Evolutionary conservation across 208 protist species (phyloP).

Genomic region (Acanthamoeba sp.): DNA sequence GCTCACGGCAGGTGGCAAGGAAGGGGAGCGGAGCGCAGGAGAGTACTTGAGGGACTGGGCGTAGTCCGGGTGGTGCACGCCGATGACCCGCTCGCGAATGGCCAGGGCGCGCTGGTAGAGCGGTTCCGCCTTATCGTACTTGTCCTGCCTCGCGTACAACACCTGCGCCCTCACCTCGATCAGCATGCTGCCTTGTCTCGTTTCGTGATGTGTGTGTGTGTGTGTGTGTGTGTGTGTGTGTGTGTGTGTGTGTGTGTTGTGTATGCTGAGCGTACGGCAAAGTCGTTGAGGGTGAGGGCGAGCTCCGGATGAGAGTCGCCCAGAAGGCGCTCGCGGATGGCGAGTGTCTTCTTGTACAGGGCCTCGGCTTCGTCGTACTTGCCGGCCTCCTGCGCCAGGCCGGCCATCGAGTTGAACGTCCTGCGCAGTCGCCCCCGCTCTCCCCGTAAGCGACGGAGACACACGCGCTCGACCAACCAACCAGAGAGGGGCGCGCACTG

Average conservation of each 20-base stretch:
- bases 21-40: background rate
- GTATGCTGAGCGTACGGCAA: background rate
- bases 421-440: background rate
- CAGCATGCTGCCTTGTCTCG: too few species aligned
- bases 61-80: conserved; percentile 53
- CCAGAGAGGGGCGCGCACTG: too few species aligned
- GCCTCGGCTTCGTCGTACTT: conserved; percentile 59
- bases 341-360: conserved; percentile 26
- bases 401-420: conserved; percentile 54
- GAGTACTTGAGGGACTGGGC: conserved; percentile 61
- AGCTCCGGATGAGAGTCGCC: conserved; percentile 47
- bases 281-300: conserved; percentile 65
- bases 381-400: conserved; percentile 25
- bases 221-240: background rate
- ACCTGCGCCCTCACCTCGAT: background rate
- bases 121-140: conserved; percentile 16
- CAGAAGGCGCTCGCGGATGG: background rate
- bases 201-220: background rate
- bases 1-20: background rate
- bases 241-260: background rate
- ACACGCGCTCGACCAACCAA: background rate
- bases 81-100: conserved; percentile 53
- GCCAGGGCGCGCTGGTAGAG: conserved; percentile 30
- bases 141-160: conserved; percentile 45
- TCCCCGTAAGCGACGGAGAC: too few species aligned